Conservation (phyloP, 73 alveolate genomes). For the Symbiodinium natans region DNA sequence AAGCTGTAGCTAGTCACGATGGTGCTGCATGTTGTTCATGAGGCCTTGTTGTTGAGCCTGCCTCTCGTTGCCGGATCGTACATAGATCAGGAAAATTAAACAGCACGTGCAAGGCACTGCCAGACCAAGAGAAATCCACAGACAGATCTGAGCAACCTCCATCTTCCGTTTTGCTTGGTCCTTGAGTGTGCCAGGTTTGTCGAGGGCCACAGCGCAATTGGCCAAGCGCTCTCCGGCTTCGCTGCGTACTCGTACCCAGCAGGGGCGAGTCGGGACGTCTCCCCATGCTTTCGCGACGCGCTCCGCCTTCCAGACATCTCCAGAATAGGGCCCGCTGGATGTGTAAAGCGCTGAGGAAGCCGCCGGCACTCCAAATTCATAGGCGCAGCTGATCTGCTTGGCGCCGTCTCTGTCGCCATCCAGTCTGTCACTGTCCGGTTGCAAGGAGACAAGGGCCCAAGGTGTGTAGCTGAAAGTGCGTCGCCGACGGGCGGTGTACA, state of each 20-base stretch:
- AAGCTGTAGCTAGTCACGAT: no score
- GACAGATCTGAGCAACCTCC: not conserved
- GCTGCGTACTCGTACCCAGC: not conserved
- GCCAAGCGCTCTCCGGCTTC: not conserved
- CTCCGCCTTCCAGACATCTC: slow-evolving; percentile 54
- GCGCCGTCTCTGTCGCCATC: not conserved
- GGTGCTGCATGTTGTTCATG: no score
- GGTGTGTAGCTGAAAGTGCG: not conserved
- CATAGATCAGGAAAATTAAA: not conserved
- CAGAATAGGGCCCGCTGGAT: slow-evolving; percentile 17
- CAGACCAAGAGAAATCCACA: not conserved
- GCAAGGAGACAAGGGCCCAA: not conserved
- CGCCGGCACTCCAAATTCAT: slow-evolving; percentile 53
- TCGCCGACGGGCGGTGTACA: not conserved
- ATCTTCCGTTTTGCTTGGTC: not conserved
- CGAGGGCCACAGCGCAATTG: not conserved
- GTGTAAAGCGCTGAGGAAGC: slow-evolving; percentile 19
- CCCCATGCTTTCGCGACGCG: not conserved
- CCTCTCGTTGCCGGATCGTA: no score
- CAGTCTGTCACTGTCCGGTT: not conserved
- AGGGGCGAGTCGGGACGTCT: not conserved
- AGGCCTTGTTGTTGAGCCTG: no score
- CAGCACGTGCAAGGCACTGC: not conserved
- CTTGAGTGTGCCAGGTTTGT: not conserved
- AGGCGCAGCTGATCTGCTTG: slow-evolving; percentile 63